A percentile compares a stretch with the other conserved stretches of the same genome.
Conservation (phyloP, 768 basidiomycete species). For the Naganishia vaughanmartiniae region DNA sequence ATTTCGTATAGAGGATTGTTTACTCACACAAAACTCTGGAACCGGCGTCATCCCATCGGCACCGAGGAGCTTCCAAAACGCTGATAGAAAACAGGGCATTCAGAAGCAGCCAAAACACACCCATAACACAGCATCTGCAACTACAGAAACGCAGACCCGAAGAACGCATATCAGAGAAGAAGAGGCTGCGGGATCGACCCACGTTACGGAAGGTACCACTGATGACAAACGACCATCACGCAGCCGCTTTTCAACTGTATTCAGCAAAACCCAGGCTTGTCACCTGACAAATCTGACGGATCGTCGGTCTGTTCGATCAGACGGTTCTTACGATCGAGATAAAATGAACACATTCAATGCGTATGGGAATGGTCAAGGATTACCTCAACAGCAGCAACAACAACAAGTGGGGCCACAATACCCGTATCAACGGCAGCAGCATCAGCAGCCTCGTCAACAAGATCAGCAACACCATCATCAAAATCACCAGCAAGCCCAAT, state of each 20-base stretch:
- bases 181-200: neutral
- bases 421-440: neutral
- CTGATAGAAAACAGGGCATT: neutral
- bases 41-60: neutral
- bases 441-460: neutral
- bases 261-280: neutral
- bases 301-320: constrained; percentile 1
- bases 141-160: neutral
- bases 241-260: neutral
- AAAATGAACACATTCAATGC: neutral
- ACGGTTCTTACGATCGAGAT: neutral
- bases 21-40: neutral
- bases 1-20: neutral
- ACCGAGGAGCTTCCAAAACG: neutral
- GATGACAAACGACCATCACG: neutral
- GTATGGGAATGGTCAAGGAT: neutral
- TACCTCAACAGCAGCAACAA: constrained; percentile 6
- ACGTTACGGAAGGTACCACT: neutral
- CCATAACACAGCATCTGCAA: neutral
- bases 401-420: neutral
- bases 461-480: constrained; percentile 3
- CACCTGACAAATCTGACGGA: neutral
- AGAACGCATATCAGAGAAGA: neutral
- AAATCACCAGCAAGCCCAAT: neutral
- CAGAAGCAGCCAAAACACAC: neutral